A percentile compares a stretch with the other conserved stretches of the same genome.
Evolutionary conservation across 2,329 filamentous ascomycete species (phyloP).

Genomic region (Pseudocercospora eumusae): DNA sequence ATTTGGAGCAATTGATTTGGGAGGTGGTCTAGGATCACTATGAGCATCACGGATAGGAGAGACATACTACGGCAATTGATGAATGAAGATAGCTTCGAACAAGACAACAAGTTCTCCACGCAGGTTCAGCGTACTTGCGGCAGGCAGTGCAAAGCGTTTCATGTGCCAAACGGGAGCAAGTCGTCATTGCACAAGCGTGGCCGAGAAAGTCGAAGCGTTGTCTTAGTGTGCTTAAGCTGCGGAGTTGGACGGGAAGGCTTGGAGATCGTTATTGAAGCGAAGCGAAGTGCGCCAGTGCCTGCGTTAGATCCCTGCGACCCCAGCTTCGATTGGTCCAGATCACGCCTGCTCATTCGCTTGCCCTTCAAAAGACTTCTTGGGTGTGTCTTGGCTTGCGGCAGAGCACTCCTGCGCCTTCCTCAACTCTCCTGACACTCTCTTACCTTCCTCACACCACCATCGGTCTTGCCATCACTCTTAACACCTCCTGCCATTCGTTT

Average conservation of each 20-base stretch:
- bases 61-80: conserved; percentile 12
- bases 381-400: conserved; percentile 3
- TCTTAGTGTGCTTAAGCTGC: neutral
- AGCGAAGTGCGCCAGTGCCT: neutral
- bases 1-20: conserved; percentile 10
- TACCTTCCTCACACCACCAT: conserved; percentile 20
- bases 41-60: conserved; percentile 12
- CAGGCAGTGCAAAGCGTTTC: neutral
- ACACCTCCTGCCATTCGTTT: conserved; percentile 16
- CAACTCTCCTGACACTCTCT: conserved; percentile 16
- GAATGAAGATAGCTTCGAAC: conserved; percentile 2
- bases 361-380: conserved; percentile 1
- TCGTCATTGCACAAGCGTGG: neutral
- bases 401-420: neutral
- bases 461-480: conserved; percentile 1
- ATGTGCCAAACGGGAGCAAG: neutral
- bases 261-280: conserved; percentile 3
- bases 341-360: conserved; percentile 3
- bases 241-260: neutral
- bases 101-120: neutral
- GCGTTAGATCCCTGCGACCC: conserved; percentile 8
- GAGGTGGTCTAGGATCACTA: conserved; percentile 13
- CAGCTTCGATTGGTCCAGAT: neutral
- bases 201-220: conserved; percentile 9
- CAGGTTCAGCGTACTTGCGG: no score